Base-by-base conservation (phyloP, 805 yeast species). In the Kazachstania africana region DNA sequence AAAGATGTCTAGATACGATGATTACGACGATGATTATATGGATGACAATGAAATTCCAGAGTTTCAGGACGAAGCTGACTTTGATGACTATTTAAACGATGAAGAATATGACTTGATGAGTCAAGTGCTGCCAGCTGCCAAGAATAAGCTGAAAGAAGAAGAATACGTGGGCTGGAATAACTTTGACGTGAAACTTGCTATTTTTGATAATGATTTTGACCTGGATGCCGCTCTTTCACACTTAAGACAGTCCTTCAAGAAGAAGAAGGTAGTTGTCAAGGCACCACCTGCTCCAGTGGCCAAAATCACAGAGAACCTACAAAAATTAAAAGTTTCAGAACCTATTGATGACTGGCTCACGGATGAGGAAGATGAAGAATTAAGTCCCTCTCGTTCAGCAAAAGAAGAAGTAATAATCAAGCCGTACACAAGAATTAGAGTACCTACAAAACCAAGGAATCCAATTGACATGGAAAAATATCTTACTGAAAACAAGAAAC, bases 401-500 rank as follows among this genome's bases (percentile, higher is more conserved):
- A 18, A 6, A 17, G 30, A 32, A 10, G 55, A 48, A 33, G 36
- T 40, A 4, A 28, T 31, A 2, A 20, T 36, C 2, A 37, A 32
- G 13, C 41, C 48, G 13, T 50, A 51, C 32, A 53, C 50, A 29
- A 44, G 47, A 23, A 37, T 45, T 5, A 44, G 44, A 0, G 45
- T 39, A 16, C 52, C 53, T 12, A 50, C 53, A n/a, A 50, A 49
- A 32, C 59, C 54, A 29, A 47, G 45, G 30, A 42, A 47, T 17
- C 50, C 56, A 47, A 79, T 78, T 24, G 71, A 70, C 43, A 69
- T 85, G 34, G 77, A 82, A 39, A 72, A 70, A 33, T 95, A 87
- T 46, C 53, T 88, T 70, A 78, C 77, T 47, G n/a, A n/a, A n/a
- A 88, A 88, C 36, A 14, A 84, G 40, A 88, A 87, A 59, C 97